Conservation (phyloP, 306 rosid species). For the Castanospermum australe region DNA sequence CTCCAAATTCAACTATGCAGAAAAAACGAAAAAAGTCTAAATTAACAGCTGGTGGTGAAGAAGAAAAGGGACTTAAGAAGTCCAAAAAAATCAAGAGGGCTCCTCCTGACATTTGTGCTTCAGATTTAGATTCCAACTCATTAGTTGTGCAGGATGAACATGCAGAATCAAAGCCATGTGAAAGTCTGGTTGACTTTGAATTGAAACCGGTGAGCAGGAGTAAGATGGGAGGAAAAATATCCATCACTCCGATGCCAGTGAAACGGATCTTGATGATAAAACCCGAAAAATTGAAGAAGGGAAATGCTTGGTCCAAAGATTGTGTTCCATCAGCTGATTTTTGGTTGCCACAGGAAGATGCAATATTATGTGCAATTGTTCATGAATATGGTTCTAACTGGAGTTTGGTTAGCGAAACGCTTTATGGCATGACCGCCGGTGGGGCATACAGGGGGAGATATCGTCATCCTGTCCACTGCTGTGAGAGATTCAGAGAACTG, state of each 20-base stretch:
- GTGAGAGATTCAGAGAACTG: slow-evolving; percentile 94
- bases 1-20: slow-evolving; percentile 55
- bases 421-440: slow-evolving; percentile 83
- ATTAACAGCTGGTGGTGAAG: slow-evolving; percentile 42
- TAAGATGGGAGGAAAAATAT: slow-evolving; percentile 90
- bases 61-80: slow-evolving; percentile 67
- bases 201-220: slow-evolving; percentile 66
- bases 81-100: slow-evolving; percentile 76
- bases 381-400: slow-evolving; percentile 95
- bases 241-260: slow-evolving; percentile 83
- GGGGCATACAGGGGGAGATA: slow-evolving; percentile 88
- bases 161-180: slow-evolving; percentile 55
- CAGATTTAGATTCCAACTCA: slow-evolving; percentile 61
- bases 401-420: slow-evolving; percentile 83
- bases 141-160: slow-evolving; percentile 56
- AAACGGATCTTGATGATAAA: slow-evolving; percentile 78
- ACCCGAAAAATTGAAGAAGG: slow-evolving; percentile 85
- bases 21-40: slow-evolving; percentile 77
- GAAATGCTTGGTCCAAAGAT: slow-evolving; percentile 82
- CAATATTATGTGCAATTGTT: slow-evolving; percentile 85
- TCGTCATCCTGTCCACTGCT: slow-evolving; percentile 95
- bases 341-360: slow-evolving; percentile 95
- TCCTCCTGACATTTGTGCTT: slow-evolving; percentile 46
- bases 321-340: slow-evolving; percentile 85
- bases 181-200: slow-evolving; percentile 56